phyloP scores from a whole-genome alignment of 495 filamentous ascomycete genomes.

The Hypomontagnella submonticulosa region DNA sequence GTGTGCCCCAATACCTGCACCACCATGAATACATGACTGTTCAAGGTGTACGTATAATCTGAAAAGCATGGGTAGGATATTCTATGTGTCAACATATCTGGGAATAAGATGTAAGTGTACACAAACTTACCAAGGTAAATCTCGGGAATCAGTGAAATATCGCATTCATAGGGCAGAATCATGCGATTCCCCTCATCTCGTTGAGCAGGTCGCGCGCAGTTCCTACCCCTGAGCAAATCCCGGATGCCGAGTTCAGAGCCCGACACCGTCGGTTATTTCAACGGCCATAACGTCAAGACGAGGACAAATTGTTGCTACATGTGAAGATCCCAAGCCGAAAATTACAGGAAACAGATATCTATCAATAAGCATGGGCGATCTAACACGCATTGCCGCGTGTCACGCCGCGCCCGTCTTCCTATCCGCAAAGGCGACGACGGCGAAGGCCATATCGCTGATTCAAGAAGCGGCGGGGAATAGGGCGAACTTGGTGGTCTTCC shows the following conservation, averaged over 20 bases:
- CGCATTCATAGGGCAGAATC: constrained; percentile 18
- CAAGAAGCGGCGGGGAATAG: constrained; percentile 50
- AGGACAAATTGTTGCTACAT: not conserved
- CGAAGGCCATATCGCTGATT: constrained; percentile 54
- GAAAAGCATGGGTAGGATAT: too few species aligned
- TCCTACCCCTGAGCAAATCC: constrained; percentile 30
- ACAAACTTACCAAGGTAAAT: not conserved
- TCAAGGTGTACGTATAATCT: too few species aligned
- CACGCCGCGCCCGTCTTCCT: constrained; percentile 54
- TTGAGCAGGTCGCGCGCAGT: not conserved
- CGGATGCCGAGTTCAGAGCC: constrained; percentile 38
- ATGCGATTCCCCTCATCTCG: constrained; percentile 36
- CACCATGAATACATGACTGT: too few species aligned
- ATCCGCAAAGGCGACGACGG: constrained; percentile 47
- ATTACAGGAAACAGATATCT: not conserved
- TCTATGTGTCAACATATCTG: too few species aligned
- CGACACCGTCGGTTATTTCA: constrained; percentile 17
- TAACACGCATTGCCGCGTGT: constrained; percentile 46
- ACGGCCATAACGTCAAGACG: not conserved
- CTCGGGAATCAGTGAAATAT: not conserved
- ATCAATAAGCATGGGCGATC: constrained; percentile 14
- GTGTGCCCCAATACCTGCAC: too few species aligned
- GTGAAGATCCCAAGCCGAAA: not conserved
- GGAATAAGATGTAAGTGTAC: not conserved
- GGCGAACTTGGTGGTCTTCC: constrained; percentile 58